These are phyloP conservation scores for Neonectria punicea DNA, from an alignment of 2,329 filamentous ascomycete species.

Conservation along the genomic window DNA sequence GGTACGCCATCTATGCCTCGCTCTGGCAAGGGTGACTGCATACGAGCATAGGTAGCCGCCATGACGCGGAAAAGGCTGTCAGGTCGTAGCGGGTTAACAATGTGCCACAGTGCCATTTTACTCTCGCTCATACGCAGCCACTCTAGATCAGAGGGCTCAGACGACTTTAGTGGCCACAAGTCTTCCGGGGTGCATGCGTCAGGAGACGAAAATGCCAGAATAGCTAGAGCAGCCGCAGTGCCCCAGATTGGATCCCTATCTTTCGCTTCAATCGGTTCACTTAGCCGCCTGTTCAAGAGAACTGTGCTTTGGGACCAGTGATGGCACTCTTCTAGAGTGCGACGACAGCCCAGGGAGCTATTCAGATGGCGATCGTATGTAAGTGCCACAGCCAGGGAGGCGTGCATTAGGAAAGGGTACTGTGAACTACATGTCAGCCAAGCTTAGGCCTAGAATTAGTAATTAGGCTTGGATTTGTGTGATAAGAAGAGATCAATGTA, in stretches of 20 bases:
- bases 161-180: constrained; percentile 48
- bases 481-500: not conserved
- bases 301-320: constrained; percentile 55
- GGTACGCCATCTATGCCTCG: constrained; percentile 42
- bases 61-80: constrained; percentile 50
- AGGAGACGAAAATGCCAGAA: constrained; percentile 53
- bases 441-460: not conserved
- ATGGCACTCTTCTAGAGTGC: constrained; percentile 52
- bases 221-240: constrained; percentile 54
- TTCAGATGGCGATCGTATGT: constrained; percentile 52
- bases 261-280: constrained; percentile 44
- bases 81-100: constrained; percentile 48
- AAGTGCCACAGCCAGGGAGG: constrained; percentile 54
- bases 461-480: not conserved
- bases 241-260: constrained; percentile 60
- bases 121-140: constrained; percentile 49
- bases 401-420: constrained; percentile 60
- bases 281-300: constrained; percentile 52
- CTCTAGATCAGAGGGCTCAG: constrained; percentile 42
- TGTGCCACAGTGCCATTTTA: constrained; percentile 51
- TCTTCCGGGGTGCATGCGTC: constrained; percentile 47
- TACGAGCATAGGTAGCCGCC: constrained; percentile 48
- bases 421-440: constrained; percentile 21
- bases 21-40: constrained; percentile 48
- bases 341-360: constrained; percentile 32